Evolutionary conservation across 768 basidiomycete species (phyloP), one percentile per base, ranked within the genome.

Genomic region (Tulasnella sp.): DNA sequence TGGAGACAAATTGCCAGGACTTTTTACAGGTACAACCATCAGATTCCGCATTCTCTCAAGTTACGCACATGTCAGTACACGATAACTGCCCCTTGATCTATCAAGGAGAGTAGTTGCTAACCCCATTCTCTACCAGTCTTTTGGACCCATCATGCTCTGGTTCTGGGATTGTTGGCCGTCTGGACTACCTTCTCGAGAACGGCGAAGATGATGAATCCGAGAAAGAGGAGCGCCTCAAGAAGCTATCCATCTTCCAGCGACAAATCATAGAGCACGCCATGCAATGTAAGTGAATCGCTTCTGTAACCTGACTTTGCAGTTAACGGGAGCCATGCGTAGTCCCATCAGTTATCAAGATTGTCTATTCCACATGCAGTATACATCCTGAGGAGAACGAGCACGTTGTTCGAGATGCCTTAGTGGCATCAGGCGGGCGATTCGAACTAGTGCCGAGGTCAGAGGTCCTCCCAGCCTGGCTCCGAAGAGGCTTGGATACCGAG

Each of bases 321-420:
- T 52, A 54, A 74, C 79, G 36, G 45, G 68, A 34, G 11, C 52
- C 2, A 45, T 64, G 25, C 58, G 1, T 79, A 97, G 95, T 96
- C 83, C 91, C 93, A 1, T 85, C 86, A 52, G 93, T 90, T 42
- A 83, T 86, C 76, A 89, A 88, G 79, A 94, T 99, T 80, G 96
- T 96, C 36, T 99, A 99, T 83, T 99, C 96, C 31, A 99, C 97
- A n/a, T 99, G 97, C 82, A 97, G 95, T 78, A 86, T 97, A 68
- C 91, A 98, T 83, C 88, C 92, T 17, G 88, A 87, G 54, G 97
- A 99, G 81, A 96, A 99, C 83, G 97, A 99, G 82, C 89, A 90
- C 77, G 97, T 99, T 75, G 93, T 98, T 11, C 85, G 88, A 8
- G 85, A 88, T 74, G 91, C 91, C 3, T 86, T 99, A 67, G 84